Conservation (phyloP, 805 yeast species). For the Lachancea waltii region DNA sequence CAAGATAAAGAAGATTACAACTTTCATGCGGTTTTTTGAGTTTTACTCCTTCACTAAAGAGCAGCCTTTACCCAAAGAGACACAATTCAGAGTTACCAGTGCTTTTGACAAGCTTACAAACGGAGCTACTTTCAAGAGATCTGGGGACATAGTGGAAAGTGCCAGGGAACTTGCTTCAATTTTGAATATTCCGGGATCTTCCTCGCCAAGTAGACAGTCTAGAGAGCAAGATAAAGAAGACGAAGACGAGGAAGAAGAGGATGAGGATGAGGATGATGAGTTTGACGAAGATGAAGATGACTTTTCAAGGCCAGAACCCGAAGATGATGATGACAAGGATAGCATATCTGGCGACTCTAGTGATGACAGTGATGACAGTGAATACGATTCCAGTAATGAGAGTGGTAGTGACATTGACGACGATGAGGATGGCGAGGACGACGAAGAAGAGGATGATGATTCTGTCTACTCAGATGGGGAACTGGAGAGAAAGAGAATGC, state of each 20-base stretch:
- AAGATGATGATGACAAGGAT: constrained; percentile 30
- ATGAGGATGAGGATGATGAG: constrained; percentile 29
- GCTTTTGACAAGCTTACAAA: constrained; percentile 31
- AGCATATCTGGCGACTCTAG: constrained; percentile 7
- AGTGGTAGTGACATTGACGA: constrained; percentile 16
- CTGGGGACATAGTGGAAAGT: constrained; percentile 39
- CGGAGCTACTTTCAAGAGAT: constrained; percentile 33
- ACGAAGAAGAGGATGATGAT: constrained; percentile 25
- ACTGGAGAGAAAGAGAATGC: constrained; percentile 28
- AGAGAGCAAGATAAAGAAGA: constrained; percentile 24
- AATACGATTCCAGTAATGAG: constrained; percentile 13
- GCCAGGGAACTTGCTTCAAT: constrained; percentile 30
- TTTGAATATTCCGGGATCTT: constrained; percentile 7
- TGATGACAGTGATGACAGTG: constrained; percentile 7
- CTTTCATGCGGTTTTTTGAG: constrained; percentile 57
- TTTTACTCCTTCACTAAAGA: constrained; percentile 60
- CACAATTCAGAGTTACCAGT: constrained; percentile 46
- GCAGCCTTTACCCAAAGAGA: constrained; percentile 57
- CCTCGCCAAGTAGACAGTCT: neutral
- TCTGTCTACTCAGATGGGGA: constrained; percentile 30
- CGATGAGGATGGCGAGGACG: constrained; percentile 22
- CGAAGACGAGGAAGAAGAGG: constrained; percentile 22
- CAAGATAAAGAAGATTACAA: constrained; percentile 26
- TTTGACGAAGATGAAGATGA: constrained; percentile 27
- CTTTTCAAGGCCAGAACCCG: no score